Base-by-base conservation (phyloP, 345 rosid species). In the Cardamine resedifolia region DNA sequence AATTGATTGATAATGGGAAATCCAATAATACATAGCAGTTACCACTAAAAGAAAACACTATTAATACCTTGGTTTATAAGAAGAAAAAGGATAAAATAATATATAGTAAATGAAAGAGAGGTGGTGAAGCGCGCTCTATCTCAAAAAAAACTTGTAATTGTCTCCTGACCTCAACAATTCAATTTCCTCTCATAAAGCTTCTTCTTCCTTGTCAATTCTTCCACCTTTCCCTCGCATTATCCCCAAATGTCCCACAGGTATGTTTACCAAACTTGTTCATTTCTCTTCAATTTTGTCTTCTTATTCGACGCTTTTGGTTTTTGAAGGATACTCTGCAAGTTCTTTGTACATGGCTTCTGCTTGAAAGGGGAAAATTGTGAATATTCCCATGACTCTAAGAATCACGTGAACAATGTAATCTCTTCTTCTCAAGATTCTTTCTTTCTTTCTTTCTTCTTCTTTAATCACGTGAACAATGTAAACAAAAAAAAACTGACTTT, bases 361-460 rank as follows among this genome's bases (percentile, higher is more conserved):
- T 72, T 95, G 47, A 95, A 91, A 83, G 98, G 98, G 62, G 94
- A 86, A 65, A 89, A 90, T 73, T 95, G 99, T 62, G 97, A 90
- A 71, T 95, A 79, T 80, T 90, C 96, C 11, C 99, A 95, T 81
- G 94, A 88, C 70, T 81, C 86, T 84, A 90, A 81, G 56, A 85
- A 83, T 64, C 83, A 89, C 2, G 20, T 87, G 0, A 83, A 83
- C 72, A 89, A 86, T 81, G 99, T 95, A 85, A 73, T 66, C 27
- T 43, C 14, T 23, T 30, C 15, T 7, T 27, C 58, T 50, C 51
- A 2, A 9, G 38, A 16, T 1, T 31, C 24, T 51, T 28, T 45
- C 51, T 30, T 4, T n/a, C n/a, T n/a, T n/a, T n/a, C n/a, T n/a
- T n/a, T 57, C 55, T 3, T 10, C 57, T 34, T 44, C 20, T 19